These are phyloP conservation scores for Epichloe festucae DNA, from an alignment of 2,329 filamentous ascomycete species.

Conservation along the genomic window DNA sequence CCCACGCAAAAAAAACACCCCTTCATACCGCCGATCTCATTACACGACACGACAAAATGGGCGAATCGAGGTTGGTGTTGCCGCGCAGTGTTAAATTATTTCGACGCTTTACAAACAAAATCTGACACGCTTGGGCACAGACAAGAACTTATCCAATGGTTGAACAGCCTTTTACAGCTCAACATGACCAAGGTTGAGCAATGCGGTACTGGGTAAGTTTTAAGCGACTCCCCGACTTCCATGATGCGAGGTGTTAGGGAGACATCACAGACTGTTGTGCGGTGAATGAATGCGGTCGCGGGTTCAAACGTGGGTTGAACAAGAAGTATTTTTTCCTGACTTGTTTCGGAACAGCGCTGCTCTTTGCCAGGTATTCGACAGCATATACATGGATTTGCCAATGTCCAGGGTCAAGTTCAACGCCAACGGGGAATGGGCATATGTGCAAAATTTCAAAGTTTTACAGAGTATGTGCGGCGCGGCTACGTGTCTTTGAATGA, in stretches of 20 bases:
- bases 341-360: slow-evolving; percentile 54
- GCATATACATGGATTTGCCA: slow-evolving; percentile 89
- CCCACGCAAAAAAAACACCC: background rate
- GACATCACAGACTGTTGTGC: background rate
- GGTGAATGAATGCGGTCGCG: background rate
- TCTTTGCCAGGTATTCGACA: slow-evolving; percentile 95
- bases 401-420: slow-evolving; percentile 98
- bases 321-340: background rate
- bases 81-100: background rate
- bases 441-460: slow-evolving; percentile 97
- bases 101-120: background rate
- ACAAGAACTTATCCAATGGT: slow-evolving; percentile 92
- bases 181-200: slow-evolving; percentile 99
- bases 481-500: background rate
- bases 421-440: slow-evolving; percentile 91
- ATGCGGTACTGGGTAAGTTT: slow-evolving; percentile 79
- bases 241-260: background rate
- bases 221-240: slow-evolving; percentile 6
- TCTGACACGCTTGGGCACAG: slow-evolving; percentile 35
- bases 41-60: slow-evolving; percentile 25
- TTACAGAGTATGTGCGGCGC: slow-evolving; percentile 63
- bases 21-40: slow-evolving; percentile 1
- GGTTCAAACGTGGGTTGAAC: background rate
- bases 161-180: slow-evolving; percentile 94
- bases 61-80: slow-evolving; percentile 32